Base-by-base conservation (phyloP, 2,329 filamentous ascomycete species). In the Aspergillaceae sp. region DNA sequence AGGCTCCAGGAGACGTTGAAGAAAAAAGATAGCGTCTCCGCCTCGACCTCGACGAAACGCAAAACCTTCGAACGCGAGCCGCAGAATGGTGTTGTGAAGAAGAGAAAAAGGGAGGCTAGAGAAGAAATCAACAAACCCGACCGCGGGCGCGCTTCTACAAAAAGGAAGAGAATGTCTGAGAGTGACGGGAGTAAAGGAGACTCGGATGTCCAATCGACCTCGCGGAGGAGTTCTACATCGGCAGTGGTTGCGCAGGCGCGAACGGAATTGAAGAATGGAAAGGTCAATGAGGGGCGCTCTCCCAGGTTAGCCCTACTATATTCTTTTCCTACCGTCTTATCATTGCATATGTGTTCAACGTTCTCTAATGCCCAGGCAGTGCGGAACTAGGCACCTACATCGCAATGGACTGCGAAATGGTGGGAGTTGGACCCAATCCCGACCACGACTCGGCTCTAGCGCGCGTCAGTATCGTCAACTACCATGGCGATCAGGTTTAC, bases 331-430 rank as follows among this genome's bases (percentile, higher is more conserved):
- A 32, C 38, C 29, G 40, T 47, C 19, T 42, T 56, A 67, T 41
- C n/a, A 38, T 38, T 27, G n/a, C 46, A 19, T 7, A 9, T 4
- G 29, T 7, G 5, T 8, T 19, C 7, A 40, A 43, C 29, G 9
- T 35, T 44, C 40, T 41, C 55, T 58, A 45, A 58, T 45, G 9
- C n/a, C 32, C 62, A 51, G 65, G 72, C 27, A 79, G 76, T 4
- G 69, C 84, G 33, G 79, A 88, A 44, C 72, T 90, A 19, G 92
- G 91, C 43, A 94, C 92, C 74, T 98, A 94, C 64, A 72, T 98
- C 37, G 86, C 87, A 19, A 80, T 98, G 41, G 92, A 98, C 71
- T 98, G 92, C 67, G 92, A 98, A 70, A 98, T 98, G 92, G 92
- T 98, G 28, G 92, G 91, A 41, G 80, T 94, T 0, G 78, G 79